A percentile compares a stretch with the other conserved stretches of the same genome.
These are phyloP conservation scores for Monosporascus sp. DNA, from an alignment of 2,329 filamentous ascomycete species.

Conservation along the genomic window DNA sequence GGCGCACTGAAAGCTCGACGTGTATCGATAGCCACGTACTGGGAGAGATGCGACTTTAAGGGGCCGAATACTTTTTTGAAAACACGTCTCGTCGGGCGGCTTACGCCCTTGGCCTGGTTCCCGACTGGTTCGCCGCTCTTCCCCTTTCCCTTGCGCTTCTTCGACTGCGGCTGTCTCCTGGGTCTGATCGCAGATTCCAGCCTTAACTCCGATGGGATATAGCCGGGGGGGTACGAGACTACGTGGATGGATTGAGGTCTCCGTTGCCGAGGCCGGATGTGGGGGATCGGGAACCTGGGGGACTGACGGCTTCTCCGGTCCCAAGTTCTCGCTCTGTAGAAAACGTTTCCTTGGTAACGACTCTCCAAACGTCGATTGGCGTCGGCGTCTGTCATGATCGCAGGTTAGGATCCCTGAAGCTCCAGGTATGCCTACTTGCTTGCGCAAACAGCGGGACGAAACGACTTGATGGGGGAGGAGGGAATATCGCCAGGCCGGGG, in stretches of 20 bases:
- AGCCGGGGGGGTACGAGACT: conserved; percentile 37
- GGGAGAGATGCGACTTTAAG: conserved; percentile 21
- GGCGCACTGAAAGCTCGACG: conserved; percentile 4
- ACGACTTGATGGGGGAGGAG: background rate
- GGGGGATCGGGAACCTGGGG: conserved; percentile 28
- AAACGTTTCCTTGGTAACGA: conserved; percentile 16
- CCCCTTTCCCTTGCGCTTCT: conserved; percentile 21
- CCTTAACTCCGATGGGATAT: conserved; percentile 39
- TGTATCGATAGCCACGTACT: conserved; percentile 13
- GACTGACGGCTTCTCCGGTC: conserved; percentile 16
- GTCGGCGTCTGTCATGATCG: conserved; percentile 22
- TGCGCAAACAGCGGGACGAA: background rate
- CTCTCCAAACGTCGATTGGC: conserved; percentile 11
- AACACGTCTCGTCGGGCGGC: conserved; percentile 24
- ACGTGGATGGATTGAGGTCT: conserved; percentile 50
- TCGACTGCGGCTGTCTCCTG: conserved; percentile 31
- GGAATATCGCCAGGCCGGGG: background rate
- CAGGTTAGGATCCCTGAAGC: conserved; percentile 16
- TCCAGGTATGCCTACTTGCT: background rate
- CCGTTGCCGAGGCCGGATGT: conserved; percentile 44
- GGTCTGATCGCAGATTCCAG: conserved; percentile 38
- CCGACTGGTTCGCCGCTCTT: conserved; percentile 13
- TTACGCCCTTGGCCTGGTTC: conserved; percentile 21
- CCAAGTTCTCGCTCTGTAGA: conserved; percentile 21
- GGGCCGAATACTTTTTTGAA: conserved; percentile 28